A percentile compares a stretch with the other conserved stretches of the same genome.
Conservation (phyloP, 1,139 yeast species). For the Yamadazyma spencermartinsiae region DNA sequence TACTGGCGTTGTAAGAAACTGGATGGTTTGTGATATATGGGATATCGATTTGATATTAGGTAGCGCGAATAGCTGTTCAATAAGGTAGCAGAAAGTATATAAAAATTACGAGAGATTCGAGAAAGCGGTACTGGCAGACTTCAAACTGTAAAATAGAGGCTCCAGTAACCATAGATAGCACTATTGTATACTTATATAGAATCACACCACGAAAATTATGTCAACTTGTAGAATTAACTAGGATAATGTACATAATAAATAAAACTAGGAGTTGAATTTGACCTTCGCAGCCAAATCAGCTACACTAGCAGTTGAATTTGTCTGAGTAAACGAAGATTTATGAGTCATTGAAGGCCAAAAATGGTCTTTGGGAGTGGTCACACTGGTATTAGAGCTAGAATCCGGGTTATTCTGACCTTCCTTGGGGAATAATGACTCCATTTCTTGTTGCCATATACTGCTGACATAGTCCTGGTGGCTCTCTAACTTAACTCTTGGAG, state of each 20-base stretch:
- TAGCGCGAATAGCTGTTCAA: no score
- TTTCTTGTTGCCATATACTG: background rate
- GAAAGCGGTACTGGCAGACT: background rate
- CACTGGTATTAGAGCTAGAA: background rate
- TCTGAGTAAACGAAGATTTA: constrained; percentile 12
- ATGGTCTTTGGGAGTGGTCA: background rate
- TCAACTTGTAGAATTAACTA: no score
- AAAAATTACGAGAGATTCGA: no score
- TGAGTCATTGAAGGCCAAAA: constrained; percentile 1
- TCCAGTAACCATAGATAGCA: no score
- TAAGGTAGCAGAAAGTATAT: no score
- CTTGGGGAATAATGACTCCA: background rate
- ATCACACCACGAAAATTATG: no score
- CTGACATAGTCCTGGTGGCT: background rate
- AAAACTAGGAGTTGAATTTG: constrained; percentile 2
- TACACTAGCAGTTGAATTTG: constrained; percentile 7
- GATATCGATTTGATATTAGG: no score
- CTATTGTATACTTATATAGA: no score
- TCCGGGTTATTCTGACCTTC: constrained; percentile 1
- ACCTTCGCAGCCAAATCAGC: constrained; percentile 13
- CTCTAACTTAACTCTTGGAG: background rate
- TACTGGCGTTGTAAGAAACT: no score
- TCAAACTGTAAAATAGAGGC: background rate
- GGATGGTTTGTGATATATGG: no score
- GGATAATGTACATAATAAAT: background rate